phyloP scores from a whole-genome alignment of 2,329 filamentous ascomycete species.

The Fusarium papillatum region DNA sequence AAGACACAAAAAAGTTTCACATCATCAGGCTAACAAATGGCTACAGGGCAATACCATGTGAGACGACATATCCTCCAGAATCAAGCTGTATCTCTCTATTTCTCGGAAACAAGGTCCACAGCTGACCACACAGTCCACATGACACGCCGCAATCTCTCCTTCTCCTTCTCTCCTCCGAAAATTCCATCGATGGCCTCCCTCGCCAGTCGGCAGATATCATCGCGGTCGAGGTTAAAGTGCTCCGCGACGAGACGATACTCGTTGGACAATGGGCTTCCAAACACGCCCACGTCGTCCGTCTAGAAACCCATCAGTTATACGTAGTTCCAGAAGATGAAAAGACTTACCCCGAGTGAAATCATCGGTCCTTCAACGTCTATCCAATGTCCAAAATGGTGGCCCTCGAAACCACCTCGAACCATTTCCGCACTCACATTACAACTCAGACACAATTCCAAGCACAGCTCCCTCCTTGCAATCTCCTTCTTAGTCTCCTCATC shows the following conservation, averaged over 20 bases:
- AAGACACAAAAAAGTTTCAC: background rate
- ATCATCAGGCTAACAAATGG: background rate
- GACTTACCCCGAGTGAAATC: conserved; percentile 78
- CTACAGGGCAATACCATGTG: background rate
- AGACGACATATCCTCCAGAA: background rate
- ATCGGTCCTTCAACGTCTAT: conserved; percentile 67
- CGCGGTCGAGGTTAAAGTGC: conserved; percentile 72
- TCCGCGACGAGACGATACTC: conserved; percentile 81
- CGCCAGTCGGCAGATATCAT: conserved; percentile 67
- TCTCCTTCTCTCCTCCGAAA: conserved; percentile 75
- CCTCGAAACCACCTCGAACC: conserved; percentile 73
- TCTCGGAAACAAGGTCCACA: background rate
- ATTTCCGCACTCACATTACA: conserved; percentile 86
- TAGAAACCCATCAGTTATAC: conserved; percentile 49
- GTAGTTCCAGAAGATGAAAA: background rate
- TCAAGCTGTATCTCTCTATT: background rate
- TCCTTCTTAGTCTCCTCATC: conserved; percentile 69
- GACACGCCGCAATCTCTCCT: conserved; percentile 63
- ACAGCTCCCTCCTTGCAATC: conserved; percentile 67
- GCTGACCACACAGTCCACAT: conserved; percentile 57
- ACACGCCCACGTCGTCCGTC: conserved; percentile 90
- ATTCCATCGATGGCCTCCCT: conserved; percentile 73
- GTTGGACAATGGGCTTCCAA: conserved; percentile 81
- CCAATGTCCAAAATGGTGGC: conserved; percentile 87
- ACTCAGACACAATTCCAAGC: conserved; percentile 82